phyloP scores from a whole-genome alignment of 306 rosid genomes.

The Acacia acuminata region DNA sequence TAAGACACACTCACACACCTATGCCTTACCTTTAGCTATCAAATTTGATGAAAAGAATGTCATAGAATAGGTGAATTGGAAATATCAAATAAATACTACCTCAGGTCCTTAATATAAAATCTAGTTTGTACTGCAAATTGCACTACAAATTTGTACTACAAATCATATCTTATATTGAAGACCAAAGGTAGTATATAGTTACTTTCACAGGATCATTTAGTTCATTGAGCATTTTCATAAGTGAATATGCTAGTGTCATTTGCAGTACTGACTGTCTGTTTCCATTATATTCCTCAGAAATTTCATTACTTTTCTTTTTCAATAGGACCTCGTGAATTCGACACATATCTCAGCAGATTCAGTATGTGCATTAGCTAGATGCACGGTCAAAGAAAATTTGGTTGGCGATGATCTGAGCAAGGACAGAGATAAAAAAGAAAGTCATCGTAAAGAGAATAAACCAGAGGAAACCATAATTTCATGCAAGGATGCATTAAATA shows the following conservation, averaged over 20 bases:
- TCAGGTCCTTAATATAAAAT: too few species aligned
- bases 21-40: conserved; percentile 12
- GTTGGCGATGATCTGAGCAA: conserved; percentile 19
- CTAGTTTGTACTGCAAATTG: too few species aligned
- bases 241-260: not conserved
- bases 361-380: conserved; percentile 26
- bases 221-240: not conserved
- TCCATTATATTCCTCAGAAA: not conserved
- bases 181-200: not conserved
- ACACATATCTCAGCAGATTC: conserved; percentile 27
- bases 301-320: conserved; percentile 9
- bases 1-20: not conserved
- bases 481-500: conserved; percentile 57
- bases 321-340: conserved; percentile 45
- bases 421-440: conserved; percentile 25
- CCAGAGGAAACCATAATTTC: conserved; percentile 38
- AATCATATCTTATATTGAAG: too few species aligned
- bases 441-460: conserved; percentile 29
- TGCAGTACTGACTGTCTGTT: not conserved
- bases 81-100: not conserved
- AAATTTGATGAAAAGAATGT: conserved; percentile 6
- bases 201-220: not conserved
- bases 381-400: conserved; percentile 33
- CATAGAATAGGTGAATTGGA: conserved; percentile 7
- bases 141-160: too few species aligned